Base-by-base conservation (phyloP, 192 early-diverging fungal species). In the Backusella mclennaniae region DNA sequence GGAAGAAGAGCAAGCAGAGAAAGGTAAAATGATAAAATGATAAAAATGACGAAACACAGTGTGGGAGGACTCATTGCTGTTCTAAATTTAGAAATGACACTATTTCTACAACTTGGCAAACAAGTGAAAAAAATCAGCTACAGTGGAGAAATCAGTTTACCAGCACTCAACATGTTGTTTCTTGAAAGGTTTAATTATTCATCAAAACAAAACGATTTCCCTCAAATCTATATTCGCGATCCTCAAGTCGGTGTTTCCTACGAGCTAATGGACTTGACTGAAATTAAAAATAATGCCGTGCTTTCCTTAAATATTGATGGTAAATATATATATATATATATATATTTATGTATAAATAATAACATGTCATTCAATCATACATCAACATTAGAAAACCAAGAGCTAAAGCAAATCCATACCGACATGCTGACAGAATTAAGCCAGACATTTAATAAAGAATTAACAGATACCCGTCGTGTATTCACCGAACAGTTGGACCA, bases 151-250 rank as follows among this genome's bases (percentile, higher is more conserved):
- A 77, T 89, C 35, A 89, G 86, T 38, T 81, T 87, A 23, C 85
- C 91, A 7, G 83, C 85, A 0, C 78, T 94, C n/a, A 77, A 85
- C 59, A 90, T 92, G 83, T 69, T 94, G 46, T 94, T 94, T 78
- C 90, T 93, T 70, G 93, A 94, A 69, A 90, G 90, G 68, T 94
- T 91, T 69, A 83, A 82, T 59, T 89, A 85, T 70, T 87, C 86
- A 56, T 80, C 91, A 36, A 88, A 86, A 9, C 87, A 92, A 72
- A 79, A 90, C 11, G 85, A 89, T 52, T 86, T 94, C 67, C 92
- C 93, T 0, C 83, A 83, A 26, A 90, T 94, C 11, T 94, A 94
- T 70, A 88, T 94, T 49, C 85, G 85, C 29, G 91, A 94, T 71
- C 76, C 86, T 0, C 73, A 80, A 19, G 66, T 81, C 0, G 82